Base-by-base conservation (phyloP, 2,329 filamentous ascomycete species). In the Paecilomyces fulvus region DNA sequence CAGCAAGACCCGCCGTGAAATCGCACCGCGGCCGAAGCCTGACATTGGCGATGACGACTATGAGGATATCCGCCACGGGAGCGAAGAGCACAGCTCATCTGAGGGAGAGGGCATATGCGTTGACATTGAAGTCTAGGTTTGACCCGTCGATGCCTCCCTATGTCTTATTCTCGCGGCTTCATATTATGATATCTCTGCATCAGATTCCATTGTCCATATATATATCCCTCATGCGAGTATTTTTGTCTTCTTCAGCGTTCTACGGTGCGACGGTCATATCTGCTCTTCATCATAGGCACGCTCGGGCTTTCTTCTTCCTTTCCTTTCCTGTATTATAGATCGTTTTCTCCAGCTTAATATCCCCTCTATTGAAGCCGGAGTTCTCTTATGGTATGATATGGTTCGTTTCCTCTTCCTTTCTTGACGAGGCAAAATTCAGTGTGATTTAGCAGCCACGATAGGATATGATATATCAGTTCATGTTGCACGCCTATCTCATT, bases 51-150 rank as follows among this genome's bases (percentile, higher is more conserved):
- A 53, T 12, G 50, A 52, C 6, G 51, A 52, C 10, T 53, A 46
- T 21, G 51, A 43, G 30, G 54, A 56, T 46, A 21, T 30, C 12
- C 49, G 25, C 12, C 61, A 61, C 49, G 64, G 61, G 20, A 66
- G 68, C 54, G 68, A 71, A 21, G 65, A 65, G 25, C 66, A 60
- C 14, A 72, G 70, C 53, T 73, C 69, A n/a, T 70, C 69, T 59
- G 71, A 73, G 54, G 70, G 64, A 3, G 69, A 72, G 51, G 71
- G 69, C 2, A 67, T 73, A 33, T 70, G 62, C 8, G 69, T 73
- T 31, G 70, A 73, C 49, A 72, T 73, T 54, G 70, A 73, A 58
- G 68, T 72, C 50, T 72, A 59, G 17, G 9, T 43, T 17, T 43
- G 14, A 4, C 9, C n/a, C 17, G n/a, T n/a, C 20, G 1, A 43